Evolutionary conservation across 768 basidiomycete genomes (phyloP).

Genomic region (Dictyophora rubrovolvata): DNA sequence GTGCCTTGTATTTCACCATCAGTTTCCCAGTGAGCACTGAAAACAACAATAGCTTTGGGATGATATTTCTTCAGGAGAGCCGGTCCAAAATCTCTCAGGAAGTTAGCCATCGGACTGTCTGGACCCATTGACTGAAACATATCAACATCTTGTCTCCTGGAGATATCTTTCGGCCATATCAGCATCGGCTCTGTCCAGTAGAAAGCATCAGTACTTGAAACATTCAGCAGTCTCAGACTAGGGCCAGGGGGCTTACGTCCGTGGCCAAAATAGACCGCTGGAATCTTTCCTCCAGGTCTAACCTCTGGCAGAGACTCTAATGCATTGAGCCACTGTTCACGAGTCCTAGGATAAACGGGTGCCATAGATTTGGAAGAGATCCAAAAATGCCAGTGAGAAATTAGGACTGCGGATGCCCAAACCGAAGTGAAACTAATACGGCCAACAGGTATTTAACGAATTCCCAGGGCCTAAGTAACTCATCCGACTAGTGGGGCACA

Average conservation of each 20-base stretch:
- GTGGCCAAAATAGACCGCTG: constrained; percentile 69
- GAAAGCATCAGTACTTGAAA: background rate
- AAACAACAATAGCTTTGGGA: constrained; percentile 70
- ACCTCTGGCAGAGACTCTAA: constrained; percentile 46
- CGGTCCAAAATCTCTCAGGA: constrained; percentile 59
- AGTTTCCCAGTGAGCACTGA: constrained; percentile 80
- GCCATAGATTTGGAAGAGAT: background rate
- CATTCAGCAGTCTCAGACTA: background rate
- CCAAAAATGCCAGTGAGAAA: background rate
- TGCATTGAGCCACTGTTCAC: constrained; percentile 38
- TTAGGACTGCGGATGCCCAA: no score
- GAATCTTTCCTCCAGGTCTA: constrained; percentile 39
- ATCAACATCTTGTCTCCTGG: background rate
- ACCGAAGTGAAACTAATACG: no score
- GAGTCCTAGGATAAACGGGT: constrained; percentile 23
- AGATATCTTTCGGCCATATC: constrained; percentile 24
- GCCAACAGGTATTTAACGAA: no score
- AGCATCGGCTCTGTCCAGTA: constrained; percentile 28
- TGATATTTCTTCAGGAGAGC: constrained; percentile 57
- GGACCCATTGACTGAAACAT: constrained; percentile 28
- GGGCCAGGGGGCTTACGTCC: constrained; percentile 28
- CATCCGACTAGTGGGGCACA: no score
- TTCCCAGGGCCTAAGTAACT: no score
- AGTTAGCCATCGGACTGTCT: constrained; percentile 43
- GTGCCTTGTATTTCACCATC: constrained; percentile 43